Percentiles rank a stretch among this genome's conserved stretches.
Evolutionary conservation across 2,329 filamentous ascomycete genomes (phyloP).

Genomic region (Leptographium flavum): DNA sequence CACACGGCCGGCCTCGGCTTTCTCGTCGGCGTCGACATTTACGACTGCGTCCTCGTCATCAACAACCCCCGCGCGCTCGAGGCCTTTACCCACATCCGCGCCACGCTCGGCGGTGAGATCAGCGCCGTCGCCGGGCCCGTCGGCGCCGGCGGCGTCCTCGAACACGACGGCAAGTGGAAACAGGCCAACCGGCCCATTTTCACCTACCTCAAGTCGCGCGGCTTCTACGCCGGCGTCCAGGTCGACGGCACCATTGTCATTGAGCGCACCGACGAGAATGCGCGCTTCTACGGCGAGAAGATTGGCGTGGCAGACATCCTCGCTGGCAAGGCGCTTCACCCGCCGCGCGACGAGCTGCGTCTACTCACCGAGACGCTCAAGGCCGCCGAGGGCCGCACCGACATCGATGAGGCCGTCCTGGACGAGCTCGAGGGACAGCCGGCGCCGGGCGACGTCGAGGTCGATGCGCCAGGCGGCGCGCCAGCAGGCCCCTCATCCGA

Average conservation of each 20-base stretch:
- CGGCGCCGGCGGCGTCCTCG: slow-evolving; percentile 59
- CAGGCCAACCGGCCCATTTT: slow-evolving; percentile 28
- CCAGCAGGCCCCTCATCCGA: background rate
- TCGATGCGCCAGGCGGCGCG: slow-evolving; percentile 16
- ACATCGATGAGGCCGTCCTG: slow-evolving; percentile 19
- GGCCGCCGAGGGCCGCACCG: slow-evolving; percentile 16
- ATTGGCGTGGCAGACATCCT: slow-evolving; percentile 33
- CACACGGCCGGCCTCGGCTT: slow-evolving; percentile 71
- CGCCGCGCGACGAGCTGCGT: slow-evolving; percentile 4
- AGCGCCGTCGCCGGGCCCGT: slow-evolving; percentile 57
- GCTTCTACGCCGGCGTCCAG: slow-evolving; percentile 75
- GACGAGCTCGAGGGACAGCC: slow-evolving; percentile 20
- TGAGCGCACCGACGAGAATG: slow-evolving; percentile 75
- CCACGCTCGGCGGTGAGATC: slow-evolving; percentile 65
- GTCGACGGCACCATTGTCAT: slow-evolving; percentile 79
- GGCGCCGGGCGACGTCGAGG: slow-evolving; percentile 20
- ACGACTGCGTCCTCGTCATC: slow-evolving; percentile 79
- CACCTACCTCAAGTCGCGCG: slow-evolving; percentile 73
- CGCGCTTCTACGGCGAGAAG: slow-evolving; percentile 61
- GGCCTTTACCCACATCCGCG: slow-evolving; percentile 60
- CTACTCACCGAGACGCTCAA: slow-evolving; percentile 14
- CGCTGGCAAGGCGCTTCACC: slow-evolving; percentile 23
- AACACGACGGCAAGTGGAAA: slow-evolving; percentile 21
- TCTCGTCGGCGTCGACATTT: slow-evolving; percentile 70
- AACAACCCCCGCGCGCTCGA: slow-evolving; percentile 63